Evolutionary conservation across 2,329 filamentous ascomycete species (phyloP).

Genomic region (Ophiostoma sp.): DNA sequence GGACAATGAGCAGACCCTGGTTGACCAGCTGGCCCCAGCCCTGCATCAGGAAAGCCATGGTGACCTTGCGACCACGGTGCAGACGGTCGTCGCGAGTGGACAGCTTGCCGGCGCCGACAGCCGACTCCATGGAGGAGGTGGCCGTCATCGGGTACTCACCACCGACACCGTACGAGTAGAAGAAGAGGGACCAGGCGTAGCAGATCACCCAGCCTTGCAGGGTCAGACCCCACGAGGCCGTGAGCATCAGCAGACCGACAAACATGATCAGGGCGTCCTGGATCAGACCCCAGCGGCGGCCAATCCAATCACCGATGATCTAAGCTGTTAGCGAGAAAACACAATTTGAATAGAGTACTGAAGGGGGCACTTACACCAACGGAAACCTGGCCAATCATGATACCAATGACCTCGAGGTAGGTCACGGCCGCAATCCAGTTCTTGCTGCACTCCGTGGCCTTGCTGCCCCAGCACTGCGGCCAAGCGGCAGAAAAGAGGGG

Average conservation of each 20-base stretch:
- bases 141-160: slow-evolving; percentile 97
- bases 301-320: slow-evolving; percentile 70
- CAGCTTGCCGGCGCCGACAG: slow-evolving; percentile 78
- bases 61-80: slow-evolving; percentile 93
- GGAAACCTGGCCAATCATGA: slow-evolving; percentile 87
- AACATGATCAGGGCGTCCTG: slow-evolving; percentile 97
- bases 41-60: slow-evolving; percentile 95
- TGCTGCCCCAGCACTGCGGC: slow-evolving; percentile 70
- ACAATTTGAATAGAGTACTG: slow-evolving; percentile 1
- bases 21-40: slow-evolving; percentile 97
- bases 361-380: slow-evolving; percentile 66
- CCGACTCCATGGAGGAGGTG: slow-evolving; percentile 90
- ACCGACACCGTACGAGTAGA: slow-evolving; percentile 73
- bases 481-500: slow-evolving; percentile 78
- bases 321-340: slow-evolving; percentile 30
- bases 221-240: slow-evolving; percentile 81
- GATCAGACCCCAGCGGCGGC: slow-evolving; percentile 91
- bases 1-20: slow-evolving; percentile 82
- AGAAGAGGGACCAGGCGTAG: slow-evolving; percentile 92
- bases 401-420: slow-evolving; percentile 90
- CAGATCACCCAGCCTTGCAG: slow-evolving; percentile 96
- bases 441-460: slow-evolving; percentile 63
- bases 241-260: slow-evolving; percentile 86
- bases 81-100: slow-evolving; percentile 91
- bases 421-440: slow-evolving; percentile 84